These are phyloP conservation scores for Thoreauomyces humboldtii DNA, from an alignment of 192 early-diverging fungal species.

Conservation along the genomic window DNA sequence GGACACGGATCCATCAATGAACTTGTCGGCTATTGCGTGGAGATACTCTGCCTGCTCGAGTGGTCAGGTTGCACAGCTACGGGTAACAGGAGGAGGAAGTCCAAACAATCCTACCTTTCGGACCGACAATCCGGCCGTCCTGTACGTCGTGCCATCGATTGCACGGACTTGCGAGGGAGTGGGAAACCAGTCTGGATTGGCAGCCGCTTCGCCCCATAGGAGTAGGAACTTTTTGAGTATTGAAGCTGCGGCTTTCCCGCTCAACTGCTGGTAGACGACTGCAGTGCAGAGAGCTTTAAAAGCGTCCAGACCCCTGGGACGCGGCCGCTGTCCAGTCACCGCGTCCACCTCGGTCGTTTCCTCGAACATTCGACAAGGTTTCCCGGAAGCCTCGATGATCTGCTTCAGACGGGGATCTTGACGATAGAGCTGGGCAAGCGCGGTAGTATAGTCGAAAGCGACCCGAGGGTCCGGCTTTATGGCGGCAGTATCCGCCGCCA, in stretches of 20 bases:
- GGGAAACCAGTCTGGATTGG: constrained; percentile 39
- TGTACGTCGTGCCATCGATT: constrained; percentile 24
- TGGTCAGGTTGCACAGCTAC: too few relatives aligned
- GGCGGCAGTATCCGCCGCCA: neutral
- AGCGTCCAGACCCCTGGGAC: constrained; percentile 17
- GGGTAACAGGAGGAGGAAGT: too few relatives aligned
- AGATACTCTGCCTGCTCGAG: constrained; percentile 59
- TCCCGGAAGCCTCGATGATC: constrained; percentile 12
- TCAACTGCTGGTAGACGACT: constrained; percentile 69
- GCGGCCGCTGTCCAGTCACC: neutral
- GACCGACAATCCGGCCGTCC: constrained; percentile 40
- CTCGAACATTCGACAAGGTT: constrained; percentile 19
- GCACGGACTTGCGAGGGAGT: constrained; percentile 46
- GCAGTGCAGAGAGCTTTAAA: constrained; percentile 40
- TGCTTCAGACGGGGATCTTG: constrained; percentile 1
- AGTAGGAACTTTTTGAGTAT: constrained; percentile 57
- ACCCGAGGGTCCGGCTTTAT: neutral
- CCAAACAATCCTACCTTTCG: constrained; percentile 49
- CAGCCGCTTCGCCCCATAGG: constrained; percentile 31
- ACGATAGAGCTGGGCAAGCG: constrained; percentile 1
- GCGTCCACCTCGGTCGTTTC: neutral
- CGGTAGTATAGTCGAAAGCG: constrained; percentile 14
- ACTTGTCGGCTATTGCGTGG: constrained; percentile 57
- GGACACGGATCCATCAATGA: constrained; percentile 51
- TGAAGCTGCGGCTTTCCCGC: constrained; percentile 63